Percentiles rank a stretch among this genome's conserved stretches.
Conservation (phyloP, 2,329 filamentous ascomycete genomes). For the Alternaria arbusti region DNA sequence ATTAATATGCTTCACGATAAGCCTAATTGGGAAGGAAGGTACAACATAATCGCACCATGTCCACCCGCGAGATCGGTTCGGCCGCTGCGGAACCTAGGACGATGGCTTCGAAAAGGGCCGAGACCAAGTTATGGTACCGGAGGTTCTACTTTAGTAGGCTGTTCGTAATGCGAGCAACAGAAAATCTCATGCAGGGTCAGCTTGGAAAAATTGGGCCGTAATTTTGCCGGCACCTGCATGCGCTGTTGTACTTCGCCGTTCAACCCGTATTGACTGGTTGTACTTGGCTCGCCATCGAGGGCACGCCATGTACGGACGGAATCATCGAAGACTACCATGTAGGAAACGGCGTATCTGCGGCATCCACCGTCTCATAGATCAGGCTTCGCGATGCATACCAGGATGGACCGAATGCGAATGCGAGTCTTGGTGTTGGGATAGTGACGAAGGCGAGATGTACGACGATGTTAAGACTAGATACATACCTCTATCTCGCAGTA, state of each 20-base stretch:
- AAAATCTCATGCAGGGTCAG: too few relatives aligned
- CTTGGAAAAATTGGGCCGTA: neutral
- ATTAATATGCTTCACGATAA: neutral
- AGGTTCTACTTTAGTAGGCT: neutral
- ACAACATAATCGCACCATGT: neutral
- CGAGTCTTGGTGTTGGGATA: too few relatives aligned
- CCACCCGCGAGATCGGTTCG: neutral
- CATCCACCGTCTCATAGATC: neutral
- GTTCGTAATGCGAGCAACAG: neutral
- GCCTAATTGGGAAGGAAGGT: neutral
- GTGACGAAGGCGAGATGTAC: too few relatives aligned
- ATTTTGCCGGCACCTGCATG: neutral
- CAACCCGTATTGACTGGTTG: neutral
- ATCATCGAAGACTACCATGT: neutral
- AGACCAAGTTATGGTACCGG: neutral
- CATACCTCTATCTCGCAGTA: neutral
- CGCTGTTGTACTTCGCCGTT: neutral
- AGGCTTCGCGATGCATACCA: neutral
- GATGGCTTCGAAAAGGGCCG: neutral
- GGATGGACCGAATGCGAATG: too few relatives aligned
- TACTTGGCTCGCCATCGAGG: neutral
- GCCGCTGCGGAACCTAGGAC: neutral
- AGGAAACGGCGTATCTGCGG: neutral
- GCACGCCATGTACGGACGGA: neutral
- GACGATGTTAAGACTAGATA: neutral